These are phyloP conservation scores for Ustilago nuda DNA, from an alignment of 1,284 basidiomycete species.

Conservation along the genomic window DNA sequence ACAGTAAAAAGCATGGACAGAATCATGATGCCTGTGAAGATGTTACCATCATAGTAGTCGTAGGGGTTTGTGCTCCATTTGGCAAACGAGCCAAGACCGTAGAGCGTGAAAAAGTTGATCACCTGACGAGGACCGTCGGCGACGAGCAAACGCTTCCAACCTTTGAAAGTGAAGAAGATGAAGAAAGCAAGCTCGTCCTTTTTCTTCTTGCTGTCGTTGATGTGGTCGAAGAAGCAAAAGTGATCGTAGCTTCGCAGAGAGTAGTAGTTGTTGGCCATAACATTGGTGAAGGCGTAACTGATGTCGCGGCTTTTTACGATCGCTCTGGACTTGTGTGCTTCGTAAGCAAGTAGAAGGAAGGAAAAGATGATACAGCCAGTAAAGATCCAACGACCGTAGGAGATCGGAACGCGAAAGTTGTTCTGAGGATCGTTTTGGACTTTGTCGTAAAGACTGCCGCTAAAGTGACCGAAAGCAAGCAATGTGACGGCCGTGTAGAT, in stretches of 20 bases:
- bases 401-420: constrained; percentile 88
- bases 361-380: constrained; percentile 97
- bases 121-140: constrained; percentile 98
- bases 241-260: constrained; percentile 87
- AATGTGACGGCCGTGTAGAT: constrained; percentile 97
- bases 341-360: constrained; percentile 91
- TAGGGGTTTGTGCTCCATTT: constrained; percentile 77
- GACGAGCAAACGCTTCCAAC: constrained; percentile 92
- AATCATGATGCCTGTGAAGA: constrained; percentile 84
- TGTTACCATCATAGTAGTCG: constrained; percentile 72
- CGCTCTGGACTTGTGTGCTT: constrained; percentile 88
- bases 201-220: constrained; percentile 92
- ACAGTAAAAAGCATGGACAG: constrained; percentile 92
- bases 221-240: constrained; percentile 97
- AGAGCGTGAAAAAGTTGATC: constrained; percentile 93
- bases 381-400: constrained; percentile 93
- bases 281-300: constrained; percentile 76
- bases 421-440: constrained; percentile 75
- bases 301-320: constrained; percentile 95
- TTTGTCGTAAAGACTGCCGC: constrained; percentile 80
- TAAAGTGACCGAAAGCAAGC: constrained; percentile 91
- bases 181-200: constrained; percentile 99
- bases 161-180: constrained; percentile 98
- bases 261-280: constrained; percentile 85
- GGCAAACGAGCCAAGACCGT: constrained; percentile 86